phyloP scores from a whole-genome alignment of 139 green algal genomes.

The Prasinococcaceae sp. region DNA sequence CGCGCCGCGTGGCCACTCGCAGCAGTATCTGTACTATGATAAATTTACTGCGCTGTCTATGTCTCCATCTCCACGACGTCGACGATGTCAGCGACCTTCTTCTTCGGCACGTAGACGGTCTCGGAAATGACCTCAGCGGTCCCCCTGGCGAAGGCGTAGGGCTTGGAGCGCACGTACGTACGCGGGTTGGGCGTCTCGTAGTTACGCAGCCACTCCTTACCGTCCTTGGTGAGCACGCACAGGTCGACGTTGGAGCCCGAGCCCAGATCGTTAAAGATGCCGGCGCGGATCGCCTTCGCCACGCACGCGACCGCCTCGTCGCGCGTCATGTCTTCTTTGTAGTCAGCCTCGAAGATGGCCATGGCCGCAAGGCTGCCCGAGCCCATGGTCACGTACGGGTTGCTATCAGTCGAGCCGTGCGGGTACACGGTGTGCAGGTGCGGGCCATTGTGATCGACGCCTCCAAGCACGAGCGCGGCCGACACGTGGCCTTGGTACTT shows the following conservation, averaged over 20 bases:
- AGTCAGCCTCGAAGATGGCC: slow-evolving; percentile 89
- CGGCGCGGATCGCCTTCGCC: slow-evolving; percentile 35
- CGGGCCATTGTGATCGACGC: slow-evolving; percentile 78
- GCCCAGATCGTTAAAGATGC: slow-evolving; percentile 94
- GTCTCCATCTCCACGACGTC: too few relatives aligned
- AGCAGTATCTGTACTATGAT: too few relatives aligned
- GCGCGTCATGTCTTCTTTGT: slow-evolving; percentile 81
- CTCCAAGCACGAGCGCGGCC: slow-evolving; percentile 88
- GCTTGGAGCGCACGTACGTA: slow-evolving; percentile 54
- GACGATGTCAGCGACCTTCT: too few relatives aligned
- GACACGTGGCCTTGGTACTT: slow-evolving; percentile 91
- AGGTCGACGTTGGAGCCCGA: slow-evolving; percentile 94
- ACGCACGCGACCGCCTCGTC: slow-evolving; percentile 75
- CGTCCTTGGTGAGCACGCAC: slow-evolving; percentile 82
- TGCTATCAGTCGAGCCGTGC: slow-evolving; percentile 88
- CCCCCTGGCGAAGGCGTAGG: slow-evolving; percentile 14
- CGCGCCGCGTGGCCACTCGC: too few relatives aligned
- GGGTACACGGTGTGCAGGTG: slow-evolving; percentile 96
- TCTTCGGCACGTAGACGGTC: too few relatives aligned
- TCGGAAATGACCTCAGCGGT: too few relatives aligned
- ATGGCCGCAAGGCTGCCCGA: slow-evolving; percentile 90
- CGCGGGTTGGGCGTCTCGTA: slow-evolving; percentile 71
- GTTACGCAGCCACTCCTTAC: slow-evolving; percentile 77
- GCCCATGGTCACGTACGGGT: slow-evolving; percentile 95
- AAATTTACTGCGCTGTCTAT: too few relatives aligned